These are phyloP conservation scores for Bipolaris victoriae DNA, from an alignment of 2,329 filamentous ascomycete species.

Conservation along the genomic window DNA sequence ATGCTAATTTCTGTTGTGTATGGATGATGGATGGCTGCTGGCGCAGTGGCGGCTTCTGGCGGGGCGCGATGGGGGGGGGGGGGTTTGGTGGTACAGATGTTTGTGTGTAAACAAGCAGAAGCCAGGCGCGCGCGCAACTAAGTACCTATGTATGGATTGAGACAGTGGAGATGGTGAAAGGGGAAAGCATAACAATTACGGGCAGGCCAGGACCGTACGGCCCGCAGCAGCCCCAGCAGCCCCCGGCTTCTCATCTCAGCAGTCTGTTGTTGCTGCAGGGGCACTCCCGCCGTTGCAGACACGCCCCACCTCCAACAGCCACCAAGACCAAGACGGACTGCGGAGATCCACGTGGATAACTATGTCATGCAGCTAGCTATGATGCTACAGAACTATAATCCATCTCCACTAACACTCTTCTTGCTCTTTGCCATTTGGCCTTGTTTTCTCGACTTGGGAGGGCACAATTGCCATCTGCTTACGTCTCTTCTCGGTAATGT, in stretches of 20 bases:
- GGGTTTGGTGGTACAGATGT: conserved; percentile 8
- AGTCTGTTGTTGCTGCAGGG: conserved; percentile 18
- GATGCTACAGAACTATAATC: conserved; percentile 1
- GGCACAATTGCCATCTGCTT: not conserved
- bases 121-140: conserved; percentile 10
- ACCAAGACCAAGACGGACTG: conserved; percentile 13
- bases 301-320: conserved; percentile 15
- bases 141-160: conserved; percentile 3
- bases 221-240: conserved; percentile 10
- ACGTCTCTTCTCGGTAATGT: conserved; percentile 4
- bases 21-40: conserved; percentile 12
- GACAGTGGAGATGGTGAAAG: conserved; percentile 21
- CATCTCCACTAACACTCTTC: not conserved
- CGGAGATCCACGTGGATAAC: conserved; percentile 20
- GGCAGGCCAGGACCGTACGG: conserved; percentile 11
- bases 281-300: conserved; percentile 13
- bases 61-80: conserved; percentile 12
- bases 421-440: not conserved
- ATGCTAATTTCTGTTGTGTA: conserved; percentile 21
- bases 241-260: conserved; percentile 12
- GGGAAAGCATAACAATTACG: conserved; percentile 10
- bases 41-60: conserved; percentile 12
- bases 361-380: conserved; percentile 15
- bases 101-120: conserved; percentile 21
- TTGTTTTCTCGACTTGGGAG: not conserved